Evolutionary conservation across 139 green algal species (phyloP), one percentile per base, ranked within the genome.

Genomic region (Diplosphaera chodatii): DNA sequence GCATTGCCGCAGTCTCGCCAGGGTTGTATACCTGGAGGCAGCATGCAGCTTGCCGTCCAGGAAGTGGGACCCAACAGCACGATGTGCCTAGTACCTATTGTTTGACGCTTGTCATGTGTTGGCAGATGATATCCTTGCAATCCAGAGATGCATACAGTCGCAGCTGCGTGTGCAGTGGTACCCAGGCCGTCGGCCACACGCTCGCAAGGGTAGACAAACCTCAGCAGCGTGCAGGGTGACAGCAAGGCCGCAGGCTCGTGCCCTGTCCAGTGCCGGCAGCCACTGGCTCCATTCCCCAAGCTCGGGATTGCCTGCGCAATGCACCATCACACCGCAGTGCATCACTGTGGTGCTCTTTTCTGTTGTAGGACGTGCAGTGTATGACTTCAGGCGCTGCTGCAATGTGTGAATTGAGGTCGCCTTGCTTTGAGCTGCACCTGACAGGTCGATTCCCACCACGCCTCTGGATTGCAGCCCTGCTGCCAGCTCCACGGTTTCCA

Each of bases 141-240:
- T n/a, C n/a, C n/a, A n/a, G n/a, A n/a, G n/a, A n/a, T n/a, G n/a
- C n/a, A n/a, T n/a, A n/a, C n/a, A n/a, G n/a, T n/a, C n/a, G n/a
- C n/a, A n/a, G n/a, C n/a, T n/a, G n/a, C 55, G 23, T 64, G 55
- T 64, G 28, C 63, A 67, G n/a, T n/a, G n/a, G n/a, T n/a, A 67
- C 31, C n/a, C 16, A 67, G 63, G 63, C n/a, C 63, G 28, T 13
- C 56, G n/a, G n/a, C 13, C 23, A 28, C n/a, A n/a, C 4, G 56
- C 23, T 21, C 32, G n/a, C n/a, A n/a, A n/a, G n/a, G n/a, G n/a
- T n/a, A n/a, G n/a, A n/a, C n/a, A n/a, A 31, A 85, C 80, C 73
- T 96, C 90, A 0, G 68, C 89, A 16, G 81, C 87, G 71, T 94
- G 90, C 67, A 94, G 67, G 22, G 85, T 91, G 27, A 94, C 73